phyloP scores from a whole-genome alignment of 768 basidiomycete species.

The Porpolomopsis calyptriformis region DNA sequence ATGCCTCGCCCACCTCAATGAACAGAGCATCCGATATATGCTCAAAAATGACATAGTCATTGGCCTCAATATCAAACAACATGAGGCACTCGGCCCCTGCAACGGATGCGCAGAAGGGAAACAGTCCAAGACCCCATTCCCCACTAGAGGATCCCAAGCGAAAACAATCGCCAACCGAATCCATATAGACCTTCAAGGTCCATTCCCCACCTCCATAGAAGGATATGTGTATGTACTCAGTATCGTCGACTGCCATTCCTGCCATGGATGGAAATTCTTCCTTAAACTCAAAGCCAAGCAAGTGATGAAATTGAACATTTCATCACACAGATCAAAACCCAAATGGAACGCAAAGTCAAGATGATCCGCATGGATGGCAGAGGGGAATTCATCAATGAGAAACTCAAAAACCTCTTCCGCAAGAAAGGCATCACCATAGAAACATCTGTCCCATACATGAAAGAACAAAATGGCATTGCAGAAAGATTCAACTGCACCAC shows the following conservation, averaged over 20 bases:
- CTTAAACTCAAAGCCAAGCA: slow-evolving; percentile 9
- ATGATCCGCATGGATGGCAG: slow-evolving; percentile 8
- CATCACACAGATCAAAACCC: slow-evolving; percentile 7
- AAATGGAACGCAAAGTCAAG: slow-evolving; percentile 7
- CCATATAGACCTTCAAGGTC: slow-evolving; percentile 5
- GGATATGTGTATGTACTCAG: slow-evolving; percentile 1
- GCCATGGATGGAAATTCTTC: slow-evolving; percentile 2
- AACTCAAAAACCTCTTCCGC: slow-evolving; percentile 6
- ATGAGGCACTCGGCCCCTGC: slow-evolving; percentile 1
- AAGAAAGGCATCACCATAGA: slow-evolving; percentile 15
- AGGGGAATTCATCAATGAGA: slow-evolving; percentile 9
- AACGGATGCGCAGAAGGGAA: slow-evolving; percentile 6
- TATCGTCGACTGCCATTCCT: not conserved
- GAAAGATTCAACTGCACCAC: slow-evolving; percentile 20
- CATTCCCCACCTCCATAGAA: slow-evolving; percentile 1
- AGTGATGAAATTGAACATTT: slow-evolving; percentile 2
- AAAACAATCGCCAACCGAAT: slow-evolving; percentile 1
- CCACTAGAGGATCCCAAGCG: not conserved
- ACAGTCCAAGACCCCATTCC: slow-evolving; percentile 4
- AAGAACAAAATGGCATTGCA: slow-evolving; percentile 21
- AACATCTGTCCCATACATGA: slow-evolving; percentile 14
- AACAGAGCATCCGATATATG: not conserved
- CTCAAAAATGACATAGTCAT: not conserved
- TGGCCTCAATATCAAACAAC: not conserved
- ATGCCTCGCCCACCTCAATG: not conserved